Conservation (phyloP, 371 early-diverging fungal species). For the Mucor racemosus region DNA sequence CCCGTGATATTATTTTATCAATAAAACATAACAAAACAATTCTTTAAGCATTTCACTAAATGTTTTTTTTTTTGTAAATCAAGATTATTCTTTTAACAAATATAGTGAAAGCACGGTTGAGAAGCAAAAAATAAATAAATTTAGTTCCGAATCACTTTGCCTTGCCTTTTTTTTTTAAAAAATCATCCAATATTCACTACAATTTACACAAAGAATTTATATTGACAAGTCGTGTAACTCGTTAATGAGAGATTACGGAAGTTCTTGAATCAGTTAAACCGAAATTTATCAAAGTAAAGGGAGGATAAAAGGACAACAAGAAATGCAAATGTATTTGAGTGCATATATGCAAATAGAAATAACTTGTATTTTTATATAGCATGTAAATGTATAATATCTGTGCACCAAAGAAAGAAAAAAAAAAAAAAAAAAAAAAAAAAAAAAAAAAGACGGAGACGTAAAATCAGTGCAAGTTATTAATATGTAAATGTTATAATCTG, state of each 20-base stretch:
- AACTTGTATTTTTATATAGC: not conserved
- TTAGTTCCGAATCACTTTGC: constrained; percentile 4
- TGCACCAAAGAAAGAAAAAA: constrained; percentile 6
- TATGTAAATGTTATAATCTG: too few species aligned
- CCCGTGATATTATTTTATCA: not conserved
- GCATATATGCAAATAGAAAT: not conserved
- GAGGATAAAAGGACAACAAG: not conserved
- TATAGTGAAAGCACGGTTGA: constrained; percentile 23
- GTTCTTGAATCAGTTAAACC: constrained; percentile 16
- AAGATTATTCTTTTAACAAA: not conserved
- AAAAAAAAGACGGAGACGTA: not conserved
- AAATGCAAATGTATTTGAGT: not conserved
- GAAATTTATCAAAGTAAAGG: not conserved
- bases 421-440: not conserved
- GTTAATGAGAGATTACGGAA: not conserved
- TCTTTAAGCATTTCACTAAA: too few species aligned
- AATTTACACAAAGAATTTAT: constrained; percentile 3
- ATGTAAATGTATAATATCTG: constrained; percentile 10
- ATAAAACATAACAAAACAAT: not conserved
- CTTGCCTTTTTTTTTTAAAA: not conserved
- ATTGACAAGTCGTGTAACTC: constrained; percentile 31
- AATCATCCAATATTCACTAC: not conserved
- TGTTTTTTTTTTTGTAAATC: not conserved
- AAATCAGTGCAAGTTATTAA: too few species aligned
- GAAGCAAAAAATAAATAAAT: not conserved